Evolutionary conservation across 345 rosid species (phyloP).

Genomic region (Aethionema arabicum): DNA sequence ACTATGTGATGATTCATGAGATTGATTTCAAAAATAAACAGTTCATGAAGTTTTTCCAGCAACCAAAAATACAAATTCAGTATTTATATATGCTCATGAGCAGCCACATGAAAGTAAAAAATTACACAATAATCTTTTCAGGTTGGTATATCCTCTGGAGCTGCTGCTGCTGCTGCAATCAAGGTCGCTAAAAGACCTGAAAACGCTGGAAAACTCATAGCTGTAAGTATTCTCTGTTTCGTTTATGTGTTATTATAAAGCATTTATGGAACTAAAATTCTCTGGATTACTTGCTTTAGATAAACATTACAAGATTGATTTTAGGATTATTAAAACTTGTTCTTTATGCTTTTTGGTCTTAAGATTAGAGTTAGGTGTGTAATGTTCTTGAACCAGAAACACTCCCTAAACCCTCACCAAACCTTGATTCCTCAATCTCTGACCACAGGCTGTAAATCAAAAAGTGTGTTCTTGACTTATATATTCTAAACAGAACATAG

Average conservation of each 20-base stretch:
- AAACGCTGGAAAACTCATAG: constrained; percentile 53
- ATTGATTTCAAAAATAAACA: too few species aligned
- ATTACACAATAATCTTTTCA: constrained; percentile 12
- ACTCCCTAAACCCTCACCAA: background rate
- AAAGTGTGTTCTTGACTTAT: too few species aligned
- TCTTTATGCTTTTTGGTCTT: background rate
- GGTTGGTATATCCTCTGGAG: constrained; percentile 60
- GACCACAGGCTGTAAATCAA: too few species aligned
- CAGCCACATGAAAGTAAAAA: background rate
- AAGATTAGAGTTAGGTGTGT: background rate
- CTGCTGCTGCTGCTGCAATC: constrained; percentile 52
- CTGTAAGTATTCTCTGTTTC: constrained; percentile 41
- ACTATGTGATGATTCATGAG: too few species aligned
- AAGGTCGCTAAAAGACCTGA: constrained; percentile 51
- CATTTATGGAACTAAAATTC: background rate
- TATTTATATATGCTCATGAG: too few species aligned
- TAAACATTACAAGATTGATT: background rate
- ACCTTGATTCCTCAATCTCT: background rate
- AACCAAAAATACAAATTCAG: too few species aligned
- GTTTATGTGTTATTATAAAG: background rate
- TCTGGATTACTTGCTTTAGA: background rate
- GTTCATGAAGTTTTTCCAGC: too few species aligned
- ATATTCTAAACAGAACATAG: too few species aligned
- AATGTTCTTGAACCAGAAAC: background rate
- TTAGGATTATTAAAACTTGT: background rate